Base-by-base conservation (phyloP, 2,329 filamentous ascomycete species). In the Fusarium secorum region DNA sequence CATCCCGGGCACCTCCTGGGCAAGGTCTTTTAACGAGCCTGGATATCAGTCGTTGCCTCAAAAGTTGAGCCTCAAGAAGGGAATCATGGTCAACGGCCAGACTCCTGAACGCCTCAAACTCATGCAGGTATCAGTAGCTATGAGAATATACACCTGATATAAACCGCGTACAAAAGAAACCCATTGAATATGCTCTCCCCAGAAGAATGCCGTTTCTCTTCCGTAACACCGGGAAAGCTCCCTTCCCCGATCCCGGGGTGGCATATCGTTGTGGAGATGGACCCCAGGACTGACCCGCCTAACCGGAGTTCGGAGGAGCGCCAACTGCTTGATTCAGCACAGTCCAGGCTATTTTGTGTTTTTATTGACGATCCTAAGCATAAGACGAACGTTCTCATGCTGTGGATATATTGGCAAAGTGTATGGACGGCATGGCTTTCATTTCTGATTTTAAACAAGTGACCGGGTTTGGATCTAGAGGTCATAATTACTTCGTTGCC, bases 241-340 rank as follows among this genome's bases (percentile, higher is more conserved):
- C 60, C 54, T 62, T 57, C 60, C 64, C 65, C 71, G 69, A 65
- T 74, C 53, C 73, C 73, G 73, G 72, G 60, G 68, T 74, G 71
- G 71, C 55, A 65, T 70, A 59, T 56, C 39, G 42, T 36, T 54
- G 60, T 69, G 70, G 63, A 48, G 49, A 57, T 57, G 41, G 59
- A 62, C 62, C 56, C 66, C 64, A 64, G 49, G 62, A 70, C 66
- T 65, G 66, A 69, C 68, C 73, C 73, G 62, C 69, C 56, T 54
- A 64, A 57, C 73, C 73, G 73, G 73, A 73, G 64, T 71, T 75
- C 73, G 73, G 73, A 70, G 71, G 53, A 64, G 58, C 64, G 55
- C 56, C 55, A 55, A 70, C 66, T 70, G 56, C 60, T 71, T 44
- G 44, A 62, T 71, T 49, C 49, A 69, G 56, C 45, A 71, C 42